Evolutionary conservation across 306 rosid species (phyloP).

Genomic region (Sicyos baderoa): DNA sequence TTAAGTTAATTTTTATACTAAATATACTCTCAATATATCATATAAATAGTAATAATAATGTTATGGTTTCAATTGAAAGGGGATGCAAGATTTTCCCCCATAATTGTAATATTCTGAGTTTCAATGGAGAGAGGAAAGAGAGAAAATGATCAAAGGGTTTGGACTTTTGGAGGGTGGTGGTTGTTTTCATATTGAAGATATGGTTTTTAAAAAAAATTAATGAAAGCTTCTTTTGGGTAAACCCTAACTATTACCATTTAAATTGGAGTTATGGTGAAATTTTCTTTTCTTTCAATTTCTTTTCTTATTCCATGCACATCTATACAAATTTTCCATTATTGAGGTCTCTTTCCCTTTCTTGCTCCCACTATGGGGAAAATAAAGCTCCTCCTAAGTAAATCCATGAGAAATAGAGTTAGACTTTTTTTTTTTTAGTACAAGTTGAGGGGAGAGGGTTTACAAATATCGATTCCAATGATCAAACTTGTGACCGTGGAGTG

Average conservation of each 20-base stretch:
- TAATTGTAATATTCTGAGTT: neutral
- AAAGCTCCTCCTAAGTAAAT: neutral
- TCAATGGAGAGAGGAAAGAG: neutral
- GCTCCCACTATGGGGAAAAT: neutral
- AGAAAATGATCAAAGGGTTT: neutral
- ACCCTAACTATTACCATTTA: conserved; percentile 8
- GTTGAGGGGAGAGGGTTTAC: too few relatives aligned
- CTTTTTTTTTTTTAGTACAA: too few relatives aligned
- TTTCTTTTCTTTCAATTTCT: neutral
- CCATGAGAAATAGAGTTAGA: neutral
- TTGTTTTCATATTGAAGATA: neutral
- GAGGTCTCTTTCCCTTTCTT: conserved; percentile 2
- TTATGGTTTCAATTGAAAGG: neutral
- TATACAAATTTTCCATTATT: neutral
- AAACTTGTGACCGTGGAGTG: too few relatives aligned
- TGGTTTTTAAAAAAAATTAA: neutral
- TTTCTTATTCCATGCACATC: neutral
- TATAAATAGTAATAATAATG: neutral
- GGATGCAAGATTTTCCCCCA: conserved; percentile 6
- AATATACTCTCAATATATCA: neutral
- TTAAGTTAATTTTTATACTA: conserved; percentile 1
- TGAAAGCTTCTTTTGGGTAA: neutral
- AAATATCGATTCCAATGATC: too few relatives aligned
- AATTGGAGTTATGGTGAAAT: conserved; percentile 3
- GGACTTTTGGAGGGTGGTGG: neutral